phyloP scores from a whole-genome alignment of 164 flowering plant species.

The Protea cynaroides region DNA sequence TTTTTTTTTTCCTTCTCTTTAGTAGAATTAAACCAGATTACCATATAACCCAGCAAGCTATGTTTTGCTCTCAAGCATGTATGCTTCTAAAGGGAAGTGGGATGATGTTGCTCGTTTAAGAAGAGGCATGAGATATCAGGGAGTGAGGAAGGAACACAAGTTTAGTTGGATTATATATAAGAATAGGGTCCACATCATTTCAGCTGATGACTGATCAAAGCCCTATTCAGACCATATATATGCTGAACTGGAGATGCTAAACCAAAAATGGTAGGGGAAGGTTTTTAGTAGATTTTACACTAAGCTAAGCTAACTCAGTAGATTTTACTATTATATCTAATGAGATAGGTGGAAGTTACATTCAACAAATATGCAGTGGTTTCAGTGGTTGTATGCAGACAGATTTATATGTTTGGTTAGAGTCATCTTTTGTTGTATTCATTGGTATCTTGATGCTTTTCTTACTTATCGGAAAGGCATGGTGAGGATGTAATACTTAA shows the following conservation, averaged over 20 bases:
- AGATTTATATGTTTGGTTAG: no score
- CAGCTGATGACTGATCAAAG: constrained; percentile 71
- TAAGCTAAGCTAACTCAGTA: no score
- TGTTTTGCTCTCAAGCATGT: constrained; percentile 68
- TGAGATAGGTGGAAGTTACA: no score
- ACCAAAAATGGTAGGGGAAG: constrained; percentile 16
- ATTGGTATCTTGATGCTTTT: no score
- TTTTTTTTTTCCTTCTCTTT: no score
- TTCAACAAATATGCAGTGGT: no score
- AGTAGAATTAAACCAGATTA: constrained; percentile 46
- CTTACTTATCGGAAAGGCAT: no score
- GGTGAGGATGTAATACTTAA: no score
- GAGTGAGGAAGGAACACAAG: constrained; percentile 48
- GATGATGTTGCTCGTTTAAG: constrained; percentile 65
- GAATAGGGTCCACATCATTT: constrained; percentile 58
- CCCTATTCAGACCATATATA: constrained; percentile 55
- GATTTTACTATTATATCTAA: no score
- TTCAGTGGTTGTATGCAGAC: no score
- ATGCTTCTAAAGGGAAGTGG: constrained; percentile 80
- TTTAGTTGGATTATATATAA: constrained; percentile 86
- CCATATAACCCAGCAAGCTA: constrained; percentile 79
- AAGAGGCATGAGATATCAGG: constrained; percentile 54
- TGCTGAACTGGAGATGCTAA: constrained; percentile 30
- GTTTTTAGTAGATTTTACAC: no score
- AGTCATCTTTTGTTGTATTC: no score